phyloP scores from a whole-genome alignment of 345 rosid species.

The Populus davidiana region DNA sequence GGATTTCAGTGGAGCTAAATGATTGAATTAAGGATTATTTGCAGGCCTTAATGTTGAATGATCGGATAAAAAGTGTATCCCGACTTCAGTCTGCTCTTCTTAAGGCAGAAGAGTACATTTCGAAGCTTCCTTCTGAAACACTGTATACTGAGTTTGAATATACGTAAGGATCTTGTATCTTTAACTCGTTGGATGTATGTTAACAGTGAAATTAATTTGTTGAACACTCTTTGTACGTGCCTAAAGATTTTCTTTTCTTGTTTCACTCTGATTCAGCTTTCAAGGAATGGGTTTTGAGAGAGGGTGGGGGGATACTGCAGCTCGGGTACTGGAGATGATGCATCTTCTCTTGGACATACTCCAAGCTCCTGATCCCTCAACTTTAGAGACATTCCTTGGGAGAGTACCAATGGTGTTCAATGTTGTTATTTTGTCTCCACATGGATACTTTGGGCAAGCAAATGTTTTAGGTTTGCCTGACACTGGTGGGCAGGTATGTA shows the following conservation, averaged over 20 bases:
- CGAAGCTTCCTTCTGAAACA: conserved; percentile 65
- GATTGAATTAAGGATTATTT: conserved; percentile 12
- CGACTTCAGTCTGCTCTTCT: conserved; percentile 61
- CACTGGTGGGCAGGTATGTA: conserved; percentile 91
- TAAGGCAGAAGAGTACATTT: conserved; percentile 87
- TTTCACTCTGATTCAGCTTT: conserved; percentile 32
- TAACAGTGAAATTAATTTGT: not conserved
- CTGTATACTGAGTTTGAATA: conserved; percentile 77
- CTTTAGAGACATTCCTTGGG: conserved; percentile 91
- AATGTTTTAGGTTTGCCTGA: conserved; percentile 98
- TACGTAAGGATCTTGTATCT: conserved; percentile 28
- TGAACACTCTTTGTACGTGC: not conserved
- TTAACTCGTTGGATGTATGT: not conserved
- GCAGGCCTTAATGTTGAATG: conserved; percentile 93
- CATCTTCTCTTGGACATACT: conserved; percentile 87
- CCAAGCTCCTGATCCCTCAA: conserved; percentile 96
- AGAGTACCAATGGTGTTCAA: conserved; percentile 91
- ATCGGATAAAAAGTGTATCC: conserved; percentile 59
- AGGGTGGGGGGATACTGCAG: conserved; percentile 99
- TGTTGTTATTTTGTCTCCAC: conserved; percentile 91
- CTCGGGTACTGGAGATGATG: conserved; percentile 65
- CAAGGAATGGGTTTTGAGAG: conserved; percentile 98
- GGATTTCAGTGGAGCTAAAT: conserved; percentile 9
- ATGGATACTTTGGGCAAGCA: conserved; percentile 99
- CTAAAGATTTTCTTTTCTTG: conserved; percentile 1